Percentiles rank a stretch among this genome's conserved stretches.
Evolutionary conservation across 352 stramenopile species (phyloP).

Genomic region (Elongisporangium anandrum): DNA sequence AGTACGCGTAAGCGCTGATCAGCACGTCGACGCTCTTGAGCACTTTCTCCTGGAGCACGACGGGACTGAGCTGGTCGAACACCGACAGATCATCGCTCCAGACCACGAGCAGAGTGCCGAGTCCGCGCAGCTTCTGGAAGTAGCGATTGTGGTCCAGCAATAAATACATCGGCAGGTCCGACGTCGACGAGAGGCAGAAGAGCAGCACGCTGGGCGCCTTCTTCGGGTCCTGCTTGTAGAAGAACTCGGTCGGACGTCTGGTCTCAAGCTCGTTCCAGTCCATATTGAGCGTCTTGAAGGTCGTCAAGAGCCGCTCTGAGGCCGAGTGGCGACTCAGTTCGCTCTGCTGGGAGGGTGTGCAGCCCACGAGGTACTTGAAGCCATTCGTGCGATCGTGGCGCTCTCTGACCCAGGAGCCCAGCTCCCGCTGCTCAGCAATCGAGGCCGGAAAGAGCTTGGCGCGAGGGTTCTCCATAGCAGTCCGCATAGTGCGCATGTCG

Average conservation of each 20-base stretch:
- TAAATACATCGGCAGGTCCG: slow-evolving; percentile 50
- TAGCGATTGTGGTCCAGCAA: slow-evolving; percentile 58
- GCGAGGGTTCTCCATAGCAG: slow-evolving; percentile 21
- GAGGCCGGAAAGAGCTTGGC: slow-evolving; percentile 42
- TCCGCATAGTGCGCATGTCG: slow-evolving; percentile 49
- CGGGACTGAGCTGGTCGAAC: slow-evolving; percentile 72
- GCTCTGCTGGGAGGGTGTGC: slow-evolving; percentile 47
- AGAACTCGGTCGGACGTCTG: slow-evolving; percentile 46
- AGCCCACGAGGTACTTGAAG: slow-evolving; percentile 66
- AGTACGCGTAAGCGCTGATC: slow-evolving; percentile 69
- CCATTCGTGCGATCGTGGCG: slow-evolving; percentile 63
- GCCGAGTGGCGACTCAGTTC: slow-evolving; percentile 66
- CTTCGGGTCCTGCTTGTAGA: slow-evolving; percentile 59
- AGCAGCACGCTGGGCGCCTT: slow-evolving; percentile 62
- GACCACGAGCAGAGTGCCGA: slow-evolving; percentile 65
- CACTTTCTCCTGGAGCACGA: slow-evolving; percentile 53
- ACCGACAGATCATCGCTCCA: slow-evolving; percentile 83
- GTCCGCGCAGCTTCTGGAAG: slow-evolving; percentile 58
- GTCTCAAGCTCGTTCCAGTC: slow-evolving; percentile 65
- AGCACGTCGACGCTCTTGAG: slow-evolving; percentile 63
- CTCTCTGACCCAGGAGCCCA: slow-evolving; percentile 61
- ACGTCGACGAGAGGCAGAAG: slow-evolving; percentile 77
- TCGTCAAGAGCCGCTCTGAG: slow-evolving; percentile 45
- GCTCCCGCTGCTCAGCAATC: slow-evolving; percentile 32
- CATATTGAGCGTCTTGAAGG: slow-evolving; percentile 46